Evolutionary conservation across 768 basidiomycete genomes (phyloP), one percentile per base, ranked within the genome.

Genomic region (Mycena latifolia): DNA sequence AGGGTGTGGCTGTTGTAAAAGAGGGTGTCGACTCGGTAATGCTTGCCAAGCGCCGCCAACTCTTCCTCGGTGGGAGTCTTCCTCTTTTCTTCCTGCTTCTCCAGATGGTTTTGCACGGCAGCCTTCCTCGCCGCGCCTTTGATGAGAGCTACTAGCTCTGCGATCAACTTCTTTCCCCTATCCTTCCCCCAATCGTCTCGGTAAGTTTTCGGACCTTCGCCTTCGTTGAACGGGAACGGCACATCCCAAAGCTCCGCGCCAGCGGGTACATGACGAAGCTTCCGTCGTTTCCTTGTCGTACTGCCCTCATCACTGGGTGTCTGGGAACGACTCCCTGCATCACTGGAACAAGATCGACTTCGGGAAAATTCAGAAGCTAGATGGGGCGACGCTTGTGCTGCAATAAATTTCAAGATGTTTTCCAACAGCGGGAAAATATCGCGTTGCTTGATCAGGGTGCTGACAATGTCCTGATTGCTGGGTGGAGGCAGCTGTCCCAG

Each of bases 221-320:
- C 93, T 52, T 83, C 78, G 43, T 75, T 77, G 67, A 94, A 94
- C 8, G 93, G 93, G 74, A 89, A 94, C 0, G 93, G 93, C 0
- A 94, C 86, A 69, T 93, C 92, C 93, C 93, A 94, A 72, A 93
- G 92, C 1, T 76, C 83, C 1, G 93, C 93, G 14, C 93, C 93
- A 24, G 93, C 93, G 35, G 93, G 93, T 17, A 94, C 92, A 11
- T 80, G 78, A 61, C 81, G 82, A 17, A 93, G 79, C 69, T 86
- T 91, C 29, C 92, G 56, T 12, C 65, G 84, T 65, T 86, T 88
- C 77, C 92, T 93, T 22, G 71, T 51, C 8, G 81, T 72, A 17
- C 72, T 29, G n/a, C 47, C 58, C 45, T 48, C 69, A 22, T 29
- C 45, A 15, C 69, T 57, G 9, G 71, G 68, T 41, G 67, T 65